Percentiles rank a stretch among this genome's conserved stretches.
Conservation (phyloP, 2,329 filamentous ascomycete genomes). For the Purpureocillium takamizusanense region DNA sequence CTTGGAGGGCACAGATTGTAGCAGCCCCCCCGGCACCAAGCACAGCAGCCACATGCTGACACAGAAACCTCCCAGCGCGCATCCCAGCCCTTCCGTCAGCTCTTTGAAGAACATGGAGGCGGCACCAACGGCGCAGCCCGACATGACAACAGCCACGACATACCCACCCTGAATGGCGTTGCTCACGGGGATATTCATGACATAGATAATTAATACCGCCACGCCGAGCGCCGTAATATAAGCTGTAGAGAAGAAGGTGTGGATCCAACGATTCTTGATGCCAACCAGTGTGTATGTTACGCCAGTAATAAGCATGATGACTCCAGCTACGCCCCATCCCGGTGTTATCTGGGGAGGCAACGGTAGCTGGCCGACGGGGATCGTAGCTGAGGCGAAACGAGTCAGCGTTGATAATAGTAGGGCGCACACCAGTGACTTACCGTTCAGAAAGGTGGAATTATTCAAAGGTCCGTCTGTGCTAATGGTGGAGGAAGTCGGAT, state of each 20-base stretch:
- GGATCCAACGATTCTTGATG: slow-evolving; percentile 71
- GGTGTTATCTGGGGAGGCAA: slow-evolving; percentile 69
- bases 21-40: slow-evolving; percentile 65
- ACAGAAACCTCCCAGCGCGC: slow-evolving; percentile 78
- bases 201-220: slow-evolving; percentile 76
- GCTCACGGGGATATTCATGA: slow-evolving; percentile 71
- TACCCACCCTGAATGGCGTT: slow-evolving; percentile 77
- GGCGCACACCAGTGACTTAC: slow-evolving; percentile 13
- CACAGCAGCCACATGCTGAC: slow-evolving; percentile 86
- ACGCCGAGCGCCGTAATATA: slow-evolving; percentile 66
- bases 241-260: slow-evolving; percentile 71
- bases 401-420: slow-evolving; percentile 1
- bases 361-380: slow-evolving; percentile 52
- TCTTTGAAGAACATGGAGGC: slow-evolving; percentile 73
- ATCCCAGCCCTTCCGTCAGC: slow-evolving; percentile 72
- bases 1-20: slow-evolving; percentile 53
- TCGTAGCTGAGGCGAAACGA: slow-evolving; percentile 25
- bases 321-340: slow-evolving; percentile 69
- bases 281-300: slow-evolving; percentile 64
- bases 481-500: slow-evolving; percentile 5
- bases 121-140: slow-evolving; percentile 66
- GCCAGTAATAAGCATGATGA: slow-evolving; percentile 68
- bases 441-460: slow-evolving; percentile 22
- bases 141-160: slow-evolving; percentile 66
- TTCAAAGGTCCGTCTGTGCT: slow-evolving; percentile 10